phyloP scores from a whole-genome alignment of 768 basidiomycete genomes.

The Podaxis carcinomalis region DNA sequence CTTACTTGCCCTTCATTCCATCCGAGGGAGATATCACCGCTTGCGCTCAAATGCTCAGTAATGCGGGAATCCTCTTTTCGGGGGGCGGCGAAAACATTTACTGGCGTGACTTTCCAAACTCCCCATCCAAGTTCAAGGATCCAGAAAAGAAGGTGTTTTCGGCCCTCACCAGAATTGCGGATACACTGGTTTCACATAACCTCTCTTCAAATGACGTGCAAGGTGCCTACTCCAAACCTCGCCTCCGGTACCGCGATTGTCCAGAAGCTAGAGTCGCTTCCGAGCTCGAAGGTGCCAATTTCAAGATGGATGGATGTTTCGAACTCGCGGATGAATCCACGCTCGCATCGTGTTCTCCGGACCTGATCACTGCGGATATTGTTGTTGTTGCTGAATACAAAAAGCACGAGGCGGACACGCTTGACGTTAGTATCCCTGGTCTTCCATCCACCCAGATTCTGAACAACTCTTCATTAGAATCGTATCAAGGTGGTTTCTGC shows the following conservation, averaged over 20 bases:
- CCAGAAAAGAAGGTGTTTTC: not conserved
- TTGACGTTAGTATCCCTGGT: not conserved
- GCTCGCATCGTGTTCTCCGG: not conserved
- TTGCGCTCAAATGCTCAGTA: not conserved
- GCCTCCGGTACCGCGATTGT: not conserved
- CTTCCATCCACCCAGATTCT: not conserved
- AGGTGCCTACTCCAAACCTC: not conserved
- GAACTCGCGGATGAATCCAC: not conserved
- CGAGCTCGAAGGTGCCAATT: not conserved
- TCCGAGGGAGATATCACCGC: not conserved
- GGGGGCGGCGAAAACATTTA: not conserved
- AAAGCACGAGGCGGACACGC: not conserved
- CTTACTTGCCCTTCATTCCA: not conserved
- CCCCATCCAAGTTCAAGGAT: not conserved
- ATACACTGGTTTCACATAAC: not conserved
- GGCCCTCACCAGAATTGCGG: not conserved
- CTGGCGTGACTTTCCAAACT: not conserved
- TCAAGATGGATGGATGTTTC: not conserved
- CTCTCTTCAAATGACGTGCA: not conserved
- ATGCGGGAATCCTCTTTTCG: not conserved
- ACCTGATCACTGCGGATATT: not conserved
- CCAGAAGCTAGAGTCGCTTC: not conserved
- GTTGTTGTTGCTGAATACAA: not conserved
- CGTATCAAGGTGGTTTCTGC: slow-evolving; percentile 1
- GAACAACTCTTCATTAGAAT: slow-evolving; percentile 2